Base-by-base conservation (phyloP, 2,329 filamentous ascomycete species). In the Colletotrichum cordylinicola region DNA sequence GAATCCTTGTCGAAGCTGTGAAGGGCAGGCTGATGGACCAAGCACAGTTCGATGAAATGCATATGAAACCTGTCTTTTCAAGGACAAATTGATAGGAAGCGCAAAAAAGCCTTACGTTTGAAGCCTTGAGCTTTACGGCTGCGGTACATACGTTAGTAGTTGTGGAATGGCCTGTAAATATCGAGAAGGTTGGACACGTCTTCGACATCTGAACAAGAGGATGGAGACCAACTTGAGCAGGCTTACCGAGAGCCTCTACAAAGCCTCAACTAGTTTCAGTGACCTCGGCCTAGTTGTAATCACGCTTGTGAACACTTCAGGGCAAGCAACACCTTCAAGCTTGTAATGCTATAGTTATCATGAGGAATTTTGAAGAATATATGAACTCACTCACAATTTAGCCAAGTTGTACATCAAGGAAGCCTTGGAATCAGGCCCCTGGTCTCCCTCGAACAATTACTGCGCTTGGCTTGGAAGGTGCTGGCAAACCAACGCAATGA, bases 21-120 rank as follows among this genome's bases (percentile, higher is more conserved):
- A 1, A 48, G 18, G 18, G 18, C 39, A 18, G 0, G 9, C 18
- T 48, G 5, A 48, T n/a, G 6, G 3, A 48, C 9, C 0, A 48
- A n/a, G 8, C 39, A 12, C 10, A 21, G 7, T 21, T 52, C 12
- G 43, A 13, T 52, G n/a, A 52, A 52, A 24, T 8, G 10, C 2
- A 24, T 52, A 12, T 24, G n/a, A 21, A 52, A 52, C 10, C 10
- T 0, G 21, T 13, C 10, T 0, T 3, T 21, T 52, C 10, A 52
- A 52, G 10, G 4, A 18, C n/a, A 21, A 13, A 21, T 0, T 8
- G 21, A 21, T 1, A 8, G 1, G 10, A 1, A 52, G 43, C 21
- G 43, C 3, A 48, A 0, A 48, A 6, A 43, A n/a, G 39, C 18
- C 18, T 48, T 13, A 52, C 2, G 0, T 21, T 10, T 52, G 0